These are phyloP conservation scores for Phytophthora colocasiae DNA, from an alignment of 352 stramenopile species.

Conservation along the genomic window DNA sequence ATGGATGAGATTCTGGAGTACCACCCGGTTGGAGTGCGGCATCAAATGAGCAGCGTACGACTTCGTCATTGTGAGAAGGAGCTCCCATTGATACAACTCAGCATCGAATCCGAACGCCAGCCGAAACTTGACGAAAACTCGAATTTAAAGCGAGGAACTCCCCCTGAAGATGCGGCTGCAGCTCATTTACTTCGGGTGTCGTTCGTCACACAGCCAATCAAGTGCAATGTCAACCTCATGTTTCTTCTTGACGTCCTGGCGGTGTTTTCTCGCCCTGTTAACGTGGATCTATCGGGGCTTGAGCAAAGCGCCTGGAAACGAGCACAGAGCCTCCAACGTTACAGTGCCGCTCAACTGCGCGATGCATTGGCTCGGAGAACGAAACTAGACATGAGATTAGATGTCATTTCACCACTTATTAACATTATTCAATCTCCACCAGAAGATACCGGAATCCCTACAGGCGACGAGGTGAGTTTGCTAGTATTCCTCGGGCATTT, in stretches of 20 bases:
- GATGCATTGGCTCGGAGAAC: slow-evolving; percentile 74
- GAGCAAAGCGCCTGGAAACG: slow-evolving; percentile 76
- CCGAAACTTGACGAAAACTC: slow-evolving; percentile 22
- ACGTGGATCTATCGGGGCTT: slow-evolving; percentile 80
- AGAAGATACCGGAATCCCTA: slow-evolving; percentile 15
- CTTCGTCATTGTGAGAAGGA: slow-evolving; percentile 74
- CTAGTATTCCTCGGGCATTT: slow-evolving; percentile 83
- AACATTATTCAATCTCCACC: slow-evolving; percentile 68
- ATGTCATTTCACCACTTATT: slow-evolving; percentile 84
- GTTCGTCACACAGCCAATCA: slow-evolving; percentile 83
- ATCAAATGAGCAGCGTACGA: slow-evolving; percentile 80
- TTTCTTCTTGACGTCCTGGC: slow-evolving; percentile 71
- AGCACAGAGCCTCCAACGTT: slow-evolving; percentile 79
- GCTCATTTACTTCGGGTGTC: slow-evolving; percentile 59
- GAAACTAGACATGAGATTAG: slow-evolving; percentile 75
- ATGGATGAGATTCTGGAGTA: slow-evolving; percentile 75
- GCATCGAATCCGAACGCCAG: slow-evolving; percentile 57
- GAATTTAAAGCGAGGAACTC: slow-evolving; percentile 20
- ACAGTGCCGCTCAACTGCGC: slow-evolving; percentile 77
- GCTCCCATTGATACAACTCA: slow-evolving; percentile 73
- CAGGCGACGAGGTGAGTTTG: slow-evolving; percentile 50
- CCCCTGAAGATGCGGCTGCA: slow-evolving; percentile 18
- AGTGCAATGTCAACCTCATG: slow-evolving; percentile 80
- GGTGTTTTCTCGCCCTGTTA: slow-evolving; percentile 76
- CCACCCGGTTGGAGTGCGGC: slow-evolving; percentile 57